Base-by-base conservation (phyloP, 2,329 filamentous ascomycete genomes). In the Cryphonectria japonica region DNA sequence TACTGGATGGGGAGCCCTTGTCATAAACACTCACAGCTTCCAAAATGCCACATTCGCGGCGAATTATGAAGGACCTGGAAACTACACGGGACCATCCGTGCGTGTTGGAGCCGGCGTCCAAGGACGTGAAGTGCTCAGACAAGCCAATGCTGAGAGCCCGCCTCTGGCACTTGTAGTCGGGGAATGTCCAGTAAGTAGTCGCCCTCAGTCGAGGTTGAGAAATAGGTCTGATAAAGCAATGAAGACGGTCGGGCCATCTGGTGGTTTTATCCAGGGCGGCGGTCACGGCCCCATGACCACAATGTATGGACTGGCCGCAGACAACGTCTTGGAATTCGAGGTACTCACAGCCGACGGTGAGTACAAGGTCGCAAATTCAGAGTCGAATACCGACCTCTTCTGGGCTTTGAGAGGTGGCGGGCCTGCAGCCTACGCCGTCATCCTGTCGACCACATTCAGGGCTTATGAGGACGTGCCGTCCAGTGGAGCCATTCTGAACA, bases 211-310 rank as follows among this genome's bases (percentile, higher is more conserved):
- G 52, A 57, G 13, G 26, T 14, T 16, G 52, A 16, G 26, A 13
- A 19, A 59, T 2, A 34, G 29, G 16, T 16, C 13, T 32, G 26
- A 59, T 13, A 16, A 32, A 1, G 14, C 5, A 57, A 32, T 29
- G 1, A 0, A 59, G 54, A 84, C 86, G 0, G 88, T 91, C 3
- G 88, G 88, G 11, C 76, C 89, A 16, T 85, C 87, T 1, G 89
- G 89, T n/a, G 89, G 89, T 1, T 89, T 88, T 71, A 84, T 83
- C 1, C 86, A 89, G 77, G 88, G 88, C 5, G 89, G 87, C 16
- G 88, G 88, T 0, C 88, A 90, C 74, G 83, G 82, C 0, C 80
- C 83, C 0, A 77, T 86, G 29, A 79, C 79, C 4, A 83, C 83
- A 1, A 77, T 79, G 7, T 80, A 67, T 26, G 68, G 68, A 14